Base-by-base conservation (phyloP, 176 grass and related monocot species). In the Elaeis guineensis region DNA sequence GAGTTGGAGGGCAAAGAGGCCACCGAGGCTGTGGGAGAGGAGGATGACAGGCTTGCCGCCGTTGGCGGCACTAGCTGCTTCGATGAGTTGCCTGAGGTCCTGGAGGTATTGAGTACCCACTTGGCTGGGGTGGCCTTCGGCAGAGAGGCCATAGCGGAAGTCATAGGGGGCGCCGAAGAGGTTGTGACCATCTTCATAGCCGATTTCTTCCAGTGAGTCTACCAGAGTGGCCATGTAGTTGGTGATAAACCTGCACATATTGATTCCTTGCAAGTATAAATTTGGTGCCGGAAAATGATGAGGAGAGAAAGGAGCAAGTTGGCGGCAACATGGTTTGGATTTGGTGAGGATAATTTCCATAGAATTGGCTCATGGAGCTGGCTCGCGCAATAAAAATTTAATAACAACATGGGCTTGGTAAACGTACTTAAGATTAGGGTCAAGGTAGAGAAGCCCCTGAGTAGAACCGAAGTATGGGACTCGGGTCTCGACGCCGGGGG, bases 121-220 rank as follows among this genome's bases (percentile, higher is more conserved):
- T 19, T 12, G 55, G 12, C 78, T 78, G 4, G 83, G 80, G 73
- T 96, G 86, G 5, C 83, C 75, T 25, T 70, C 61, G 54, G 58
- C 75, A 25, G 91, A 83, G 3, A 90, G 86, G 0, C 91, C 83
- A 72, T 96, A 87, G 3, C 91, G 80, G 60, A 87, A 96, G 80
- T 96, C 86, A 44, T 90, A 87, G 3, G 86, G 91, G n/a, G 86
- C 86, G 32, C 83, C 83, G 20, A 90, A 96, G 21, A 96, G 91
- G 69, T 52, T 72, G 3, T 3, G 50, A 0, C 78, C 79, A 5
- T 96, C 91, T 62, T 82, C 59, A 78, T 96, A 96, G 19, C 86
- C 86, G 17, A 78, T 66, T 55, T 73, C 54, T 77, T 96, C 80
- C 70, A 96, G 67, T 19, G 76, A 71, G 69, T 4, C 73, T 53